Base-by-base conservation (phyloP, 2,329 filamentous ascomycete species). In the Phoma sp. region DNA sequence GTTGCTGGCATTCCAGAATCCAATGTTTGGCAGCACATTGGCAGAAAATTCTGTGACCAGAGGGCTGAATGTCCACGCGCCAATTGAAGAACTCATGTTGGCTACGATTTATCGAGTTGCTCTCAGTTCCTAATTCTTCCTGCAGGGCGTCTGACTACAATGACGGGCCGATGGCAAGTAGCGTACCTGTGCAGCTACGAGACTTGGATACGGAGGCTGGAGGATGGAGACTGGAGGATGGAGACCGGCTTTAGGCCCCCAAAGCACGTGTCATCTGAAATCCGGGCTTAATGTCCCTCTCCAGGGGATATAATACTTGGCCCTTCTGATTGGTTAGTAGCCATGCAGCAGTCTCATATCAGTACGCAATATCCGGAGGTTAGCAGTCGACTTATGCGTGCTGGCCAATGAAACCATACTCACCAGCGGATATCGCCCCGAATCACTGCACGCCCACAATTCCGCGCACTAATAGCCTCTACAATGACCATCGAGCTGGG, bases 1-100 rank as follows among this genome's bases (percentile, higher is more conserved):
- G 56, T 72, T 71, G 17, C 64, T 67, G 18, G 62, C 69, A 17
- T 62, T 72, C 64, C 62, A 72, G 46, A 62, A 71, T 3, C 53
- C 63, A 7, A 67, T 21, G 36, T 73, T 73, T 0, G 69, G 69
- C 5, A 72, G 57, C 7, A 72, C 52, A 42, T 51, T 64, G 7
- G 57, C 47, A 6, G 66, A 61, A 30, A 71, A 69, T 2, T 57
- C 47, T 5, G 59, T 66, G 21, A 64, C 36, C 10, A 72, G 58
- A 12, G 71, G 67, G 17, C 56, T 52, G 45, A 72, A 73, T 25
- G 61, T 53, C 71, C 68, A 72, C 28, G 60, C 57, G 21, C 68
- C 64, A 23, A 69, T 56, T n/a, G 54, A 61, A 38, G 21, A 10
- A 20, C 25, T 56, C 62, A 65, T 65, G 10, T 12, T 54, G 46